Evolutionary conservation across 2,329 filamentous ascomycete genomes (phyloP).

Genomic region (Penicillium frequentans): DNA sequence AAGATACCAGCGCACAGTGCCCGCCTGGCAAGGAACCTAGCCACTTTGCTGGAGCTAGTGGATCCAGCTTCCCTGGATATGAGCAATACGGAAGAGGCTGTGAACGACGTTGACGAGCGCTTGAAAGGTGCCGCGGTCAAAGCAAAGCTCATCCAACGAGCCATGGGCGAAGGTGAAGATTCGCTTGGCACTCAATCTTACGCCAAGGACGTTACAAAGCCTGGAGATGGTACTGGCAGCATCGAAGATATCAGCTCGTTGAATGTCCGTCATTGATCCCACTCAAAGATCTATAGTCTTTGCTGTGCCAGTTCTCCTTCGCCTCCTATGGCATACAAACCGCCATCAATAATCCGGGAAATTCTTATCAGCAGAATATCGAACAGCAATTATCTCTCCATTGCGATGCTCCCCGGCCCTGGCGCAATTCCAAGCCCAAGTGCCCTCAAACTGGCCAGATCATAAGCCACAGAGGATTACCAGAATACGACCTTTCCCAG

Average conservation of each 20-base stretch:
- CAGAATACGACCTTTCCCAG: neutral
- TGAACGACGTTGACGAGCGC: conserved; percentile 88
- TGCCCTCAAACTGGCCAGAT: no score
- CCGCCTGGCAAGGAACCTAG: conserved; percentile 74
- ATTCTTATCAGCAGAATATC: neutral
- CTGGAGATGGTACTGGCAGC: conserved; percentile 41
- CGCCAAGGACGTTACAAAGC: conserved; percentile 28
- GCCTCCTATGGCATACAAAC: neutral
- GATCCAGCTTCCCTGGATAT: conserved; percentile 76
- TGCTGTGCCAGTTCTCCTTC: neutral
- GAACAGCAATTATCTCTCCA: neutral
- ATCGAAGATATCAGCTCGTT: conserved; percentile 51
- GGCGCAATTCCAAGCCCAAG: neutral
- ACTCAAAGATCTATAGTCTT: neutral
- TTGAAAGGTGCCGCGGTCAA: conserved; percentile 81
- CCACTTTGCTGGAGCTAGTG: conserved; percentile 71
- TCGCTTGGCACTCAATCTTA: conserved; percentile 25
- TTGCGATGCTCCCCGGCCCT: neutral
- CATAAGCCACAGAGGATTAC: no score
- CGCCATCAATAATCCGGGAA: neutral
- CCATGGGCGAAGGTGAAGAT: conserved; percentile 53
- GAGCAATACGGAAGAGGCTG: conserved; percentile 81
- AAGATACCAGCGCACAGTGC: conserved; percentile 54
- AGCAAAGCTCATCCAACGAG: conserved; percentile 78
- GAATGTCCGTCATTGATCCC: conserved; percentile 37